Conservation (phyloP, 176 grass and related monocot genomes). For the Raddia distichophylla region DNA sequence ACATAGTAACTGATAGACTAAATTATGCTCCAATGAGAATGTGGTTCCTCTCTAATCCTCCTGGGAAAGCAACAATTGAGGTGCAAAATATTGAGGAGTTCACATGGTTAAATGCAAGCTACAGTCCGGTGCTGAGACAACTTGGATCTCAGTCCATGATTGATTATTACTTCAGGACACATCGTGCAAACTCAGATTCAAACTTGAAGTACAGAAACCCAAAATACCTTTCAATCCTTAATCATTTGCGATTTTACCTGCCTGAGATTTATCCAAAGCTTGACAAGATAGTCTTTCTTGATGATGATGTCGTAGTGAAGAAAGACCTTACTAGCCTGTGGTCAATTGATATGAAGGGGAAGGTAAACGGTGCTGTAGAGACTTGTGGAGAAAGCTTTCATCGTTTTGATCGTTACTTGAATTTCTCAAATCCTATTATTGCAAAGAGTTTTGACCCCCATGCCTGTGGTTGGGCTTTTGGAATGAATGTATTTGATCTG, state of each 20-base stretch:
- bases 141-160: constrained; percentile 79
- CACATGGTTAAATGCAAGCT: constrained; percentile 85
- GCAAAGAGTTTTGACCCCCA: constrained; percentile 71
- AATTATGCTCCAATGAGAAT: constrained; percentile 89
- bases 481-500: constrained; percentile 96
- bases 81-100: constrained; percentile 83
- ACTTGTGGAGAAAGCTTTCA: constrained; percentile 87
- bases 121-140: constrained; percentile 78
- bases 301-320: constrained; percentile 88
- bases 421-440: constrained; percentile 90
- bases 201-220: constrained; percentile 88
- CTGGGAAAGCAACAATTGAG: constrained; percentile 72
- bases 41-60: constrained; percentile 94
- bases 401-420: constrained; percentile 76
- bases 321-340: constrained; percentile 78
- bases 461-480: constrained; percentile 88
- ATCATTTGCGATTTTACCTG: constrained; percentile 85
- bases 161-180: constrained; percentile 77
- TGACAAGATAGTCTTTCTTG: constrained; percentile 82
- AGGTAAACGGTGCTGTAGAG: constrained; percentile 86
- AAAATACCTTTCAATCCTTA: constrained; percentile 89
- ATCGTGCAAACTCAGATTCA: constrained; percentile 62
- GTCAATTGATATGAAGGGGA: constrained; percentile 80
- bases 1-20: constrained; percentile 86
- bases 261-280: constrained; percentile 88